These are phyloP conservation scores for Tulasnella sp. DNA, from an alignment of 768 basidiomycete genomes.

Conservation along the genomic window DNA sequence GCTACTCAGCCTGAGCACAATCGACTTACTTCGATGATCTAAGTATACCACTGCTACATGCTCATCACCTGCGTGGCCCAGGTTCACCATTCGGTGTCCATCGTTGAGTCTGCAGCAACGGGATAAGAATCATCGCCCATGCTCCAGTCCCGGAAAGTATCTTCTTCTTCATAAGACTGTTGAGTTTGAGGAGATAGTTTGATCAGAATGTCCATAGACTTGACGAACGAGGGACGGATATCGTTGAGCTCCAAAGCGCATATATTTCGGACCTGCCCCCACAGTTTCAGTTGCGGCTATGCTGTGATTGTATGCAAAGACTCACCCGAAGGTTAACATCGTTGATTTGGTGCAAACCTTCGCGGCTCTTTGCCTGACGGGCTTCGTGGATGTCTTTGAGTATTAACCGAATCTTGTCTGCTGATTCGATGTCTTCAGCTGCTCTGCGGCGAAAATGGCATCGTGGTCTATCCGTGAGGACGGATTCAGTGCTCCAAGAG, in stretches of 20 bases:
- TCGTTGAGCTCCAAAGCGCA: conserved; percentile 94
- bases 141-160: conserved; percentile 30
- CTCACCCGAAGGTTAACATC: conserved; percentile 79
- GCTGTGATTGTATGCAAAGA: conserved; percentile 28
- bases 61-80: neutral
- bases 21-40: neutral
- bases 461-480: neutral
- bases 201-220: conserved; percentile 73
- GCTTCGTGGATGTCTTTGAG: conserved; percentile 96
- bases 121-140: conserved; percentile 23
- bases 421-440: conserved; percentile 82
- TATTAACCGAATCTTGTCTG: conserved; percentile 80
- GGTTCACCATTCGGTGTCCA: conserved; percentile 33
- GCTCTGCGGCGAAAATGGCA: conserved; percentile 56
- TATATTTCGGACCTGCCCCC: conserved; percentile 72
- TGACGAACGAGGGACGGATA: conserved; percentile 84
- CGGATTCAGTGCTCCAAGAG: conserved; percentile 29
- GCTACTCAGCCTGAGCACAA: neutral
- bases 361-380: conserved; percentile 89
- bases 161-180: conserved; percentile 30
- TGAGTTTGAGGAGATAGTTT: conserved; percentile 49
- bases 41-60: neutral
- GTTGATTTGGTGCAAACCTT: conserved; percentile 79
- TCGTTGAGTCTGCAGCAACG: conserved; percentile 19
- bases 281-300: neutral